Base-by-base conservation (phyloP, 2,329 filamentous ascomycete genomes). In the Clonostachys solani region DNA sequence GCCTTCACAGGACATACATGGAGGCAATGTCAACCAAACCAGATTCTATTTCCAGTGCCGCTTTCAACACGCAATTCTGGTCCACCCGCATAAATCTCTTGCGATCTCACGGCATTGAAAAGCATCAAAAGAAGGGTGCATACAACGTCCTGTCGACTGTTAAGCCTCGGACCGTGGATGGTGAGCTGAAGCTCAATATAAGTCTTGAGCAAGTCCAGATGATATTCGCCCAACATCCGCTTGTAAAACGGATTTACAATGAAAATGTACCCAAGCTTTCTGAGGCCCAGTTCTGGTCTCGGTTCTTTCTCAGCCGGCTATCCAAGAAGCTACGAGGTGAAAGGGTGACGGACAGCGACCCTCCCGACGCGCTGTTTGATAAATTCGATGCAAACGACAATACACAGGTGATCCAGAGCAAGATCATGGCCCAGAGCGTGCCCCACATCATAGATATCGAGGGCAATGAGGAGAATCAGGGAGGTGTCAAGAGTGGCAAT, bases 21-120 rank as follows among this genome's bases (percentile, higher is more conserved):
- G 90, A 96, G 60, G 87, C 90, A 1, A 74, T 91, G 43, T 77
- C 81, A 45, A 87, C 88, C 9, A 96, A 96, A 60, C 91, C 92
- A 1, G 87, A 92, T 8, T 84, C 87, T 3, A 86, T 97, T 51
- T 86, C 86, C 0, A 83, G 87, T 29, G 80, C 81, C 2, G 86
- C 91, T 41, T 96, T 97, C 65, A 91, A 92, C 55, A 76, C 83
- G 2, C 92, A 96, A 63, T 99, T 99, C 69, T 99, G 94, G 94
- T 89, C 90, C 2, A 89, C 90, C 3, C 80, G 95, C 42, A 80
- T 92, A 42, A 90, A 90, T 62, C 73, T 96, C 33, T 77, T 99
- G 33, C 87, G 94, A 12, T 87, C 92, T 0, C 89, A 96, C 68
- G 92, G 91, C 2, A 94, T 96, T 42, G 91, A 97, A 66, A 84